A percentile compares a stretch with the other conserved stretches of the same genome.
phyloP scores from a whole-genome alignment of 805 yeast genomes.

The Saccharomycopsis microspora region DNA sequence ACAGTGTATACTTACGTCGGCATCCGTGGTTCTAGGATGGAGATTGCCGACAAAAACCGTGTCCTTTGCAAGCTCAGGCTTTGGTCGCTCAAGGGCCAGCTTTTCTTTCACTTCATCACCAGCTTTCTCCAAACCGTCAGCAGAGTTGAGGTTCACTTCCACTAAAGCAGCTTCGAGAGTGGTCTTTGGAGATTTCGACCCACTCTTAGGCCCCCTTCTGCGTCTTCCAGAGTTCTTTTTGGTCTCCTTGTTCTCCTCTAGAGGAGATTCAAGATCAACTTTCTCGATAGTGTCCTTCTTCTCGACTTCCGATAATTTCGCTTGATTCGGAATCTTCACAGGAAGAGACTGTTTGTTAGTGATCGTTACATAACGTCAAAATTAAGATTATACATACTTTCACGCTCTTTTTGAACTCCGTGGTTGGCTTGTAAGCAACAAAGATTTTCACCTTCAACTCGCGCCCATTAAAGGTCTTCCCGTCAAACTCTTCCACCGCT shows the following conservation, averaged over 20 bases:
- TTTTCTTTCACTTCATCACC: neutral
- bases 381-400: neutral
- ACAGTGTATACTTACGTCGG: constrained; percentile 31
- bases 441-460: constrained; percentile 29
- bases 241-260: no score
- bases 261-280: no score
- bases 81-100: neutral
- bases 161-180: neutral
- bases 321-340: no score
- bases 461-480: constrained; percentile 50
- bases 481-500: constrained; percentile 71
- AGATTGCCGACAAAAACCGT: constrained; percentile 35
- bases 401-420: neutral
- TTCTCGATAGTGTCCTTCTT: no score
- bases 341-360: no score
- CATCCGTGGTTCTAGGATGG: constrained; percentile 30
- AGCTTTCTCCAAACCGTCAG: neutral
- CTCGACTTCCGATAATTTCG: no score
- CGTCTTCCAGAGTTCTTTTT: neutral
- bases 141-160: neutral
- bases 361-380: no score
- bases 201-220: neutral
- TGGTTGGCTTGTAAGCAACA: constrained; percentile 5
- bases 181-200: neutral
- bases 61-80: constrained; percentile 25